Conservation (phyloP, 2,329 filamentous ascomycete species). For the Drechslera avenae region DNA sequence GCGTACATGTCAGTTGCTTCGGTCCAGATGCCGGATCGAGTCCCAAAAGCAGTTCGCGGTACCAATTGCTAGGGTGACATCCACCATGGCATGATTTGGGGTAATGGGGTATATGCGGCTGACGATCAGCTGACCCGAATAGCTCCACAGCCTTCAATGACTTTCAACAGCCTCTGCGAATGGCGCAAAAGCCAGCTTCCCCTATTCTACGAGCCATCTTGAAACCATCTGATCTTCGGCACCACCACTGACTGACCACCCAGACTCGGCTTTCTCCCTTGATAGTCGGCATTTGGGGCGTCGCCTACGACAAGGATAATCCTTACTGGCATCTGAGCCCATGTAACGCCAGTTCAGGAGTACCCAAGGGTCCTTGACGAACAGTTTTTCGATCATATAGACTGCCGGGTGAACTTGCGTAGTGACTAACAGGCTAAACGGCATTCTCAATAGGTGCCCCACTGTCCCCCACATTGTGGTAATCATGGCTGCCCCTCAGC, state of each 20-base stretch:
- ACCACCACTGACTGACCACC: too few relatives aligned
- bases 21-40: too few relatives aligned
- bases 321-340: too few relatives aligned
- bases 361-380: background rate
- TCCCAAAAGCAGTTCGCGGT: too few relatives aligned
- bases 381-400: constrained; percentile 14
- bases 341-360: background rate
- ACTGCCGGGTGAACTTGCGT: constrained; percentile 29
- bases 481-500: constrained; percentile 23
- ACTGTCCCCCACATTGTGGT: constrained; percentile 36
- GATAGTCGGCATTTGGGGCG: too few relatives aligned
- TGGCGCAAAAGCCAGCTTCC: constrained; percentile 5
- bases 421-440: constrained; percentile 40
- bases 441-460: constrained; percentile 25
- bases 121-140: background rate
- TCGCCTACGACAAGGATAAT: too few relatives aligned
- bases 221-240: too few relatives aligned
- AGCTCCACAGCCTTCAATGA: background rate
- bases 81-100: background rate
- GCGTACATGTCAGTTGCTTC: too few relatives aligned
- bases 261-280: too few relatives aligned
- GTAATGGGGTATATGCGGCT: background rate
- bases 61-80: background rate
- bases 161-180: background rate
- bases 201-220: too few relatives aligned